Evolutionary conservation across 495 filamentous ascomycete genomes (phyloP), one percentile per base, ranked within the genome.

Genomic region (Parathielavia hyrcaniae): DNA sequence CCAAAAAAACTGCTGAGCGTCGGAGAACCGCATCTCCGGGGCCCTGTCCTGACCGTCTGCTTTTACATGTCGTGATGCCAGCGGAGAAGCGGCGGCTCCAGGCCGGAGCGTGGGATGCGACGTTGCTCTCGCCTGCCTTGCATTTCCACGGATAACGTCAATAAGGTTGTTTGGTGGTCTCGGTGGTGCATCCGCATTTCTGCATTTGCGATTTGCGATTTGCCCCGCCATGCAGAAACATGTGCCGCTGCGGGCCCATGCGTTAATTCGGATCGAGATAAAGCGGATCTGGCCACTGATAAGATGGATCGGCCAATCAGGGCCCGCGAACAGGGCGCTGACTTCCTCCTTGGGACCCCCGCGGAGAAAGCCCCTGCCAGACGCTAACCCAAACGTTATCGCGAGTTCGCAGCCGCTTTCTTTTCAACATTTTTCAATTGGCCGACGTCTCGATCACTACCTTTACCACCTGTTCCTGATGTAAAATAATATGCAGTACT

Each of bases 111-210:
- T 39, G 55, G 55, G 55, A 58, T 58, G 55, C 1, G n/a, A 14
- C 16, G n/a, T n/a, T n/a, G n/a, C n/a, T n/a, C n/a, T n/a, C n/a
- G 2, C 22, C 50, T 34, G 48, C 32, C 38, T 59, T 23, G 41
- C 57, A 59, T 59, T 32, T 59, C 57, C 48, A 59, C 57, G 57
- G 57, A 23, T n/a, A n/a, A n/a, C n/a, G n/a, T n/a, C n/a, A n/a
- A n/a, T n/a, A n/a, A n/a, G n/a, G n/a, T n/a, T n/a, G 46, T 7
- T 2, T 17, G 41, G 35, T 44, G 1, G 40, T 19, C 3, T 19
- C 46, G 23, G 9, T 19, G n/a, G 47, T 52, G n/a, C n/a, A n/a
- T n/a, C n/a, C 36, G 50, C 50, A 52, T 35, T 26, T 32, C 47
- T 49, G 34, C 47, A 38, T 32, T 8, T 16, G 46, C n/a, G 19